Percentiles rank a stretch among this genome's conserved stretches.
Conservation (phyloP, 129 eudicot genomes). For the Lonicera japonica region DNA sequence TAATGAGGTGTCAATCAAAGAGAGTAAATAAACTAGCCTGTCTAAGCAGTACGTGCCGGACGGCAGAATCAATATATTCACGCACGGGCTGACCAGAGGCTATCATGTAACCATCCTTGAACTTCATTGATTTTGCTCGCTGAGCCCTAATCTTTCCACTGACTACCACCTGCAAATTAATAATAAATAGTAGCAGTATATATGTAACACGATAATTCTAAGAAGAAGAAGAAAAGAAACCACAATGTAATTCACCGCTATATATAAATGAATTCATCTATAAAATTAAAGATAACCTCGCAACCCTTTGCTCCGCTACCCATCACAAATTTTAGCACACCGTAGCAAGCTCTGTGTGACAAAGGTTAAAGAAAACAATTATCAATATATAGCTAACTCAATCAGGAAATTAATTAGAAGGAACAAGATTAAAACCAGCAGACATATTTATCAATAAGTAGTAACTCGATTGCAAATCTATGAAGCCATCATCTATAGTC, state of each 20-base stretch:
- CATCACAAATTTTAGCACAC: conserved; percentile 67
- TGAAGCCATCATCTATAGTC: too few species aligned
- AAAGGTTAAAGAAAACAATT: too few species aligned
- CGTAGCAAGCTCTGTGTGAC: conserved; percentile 58
- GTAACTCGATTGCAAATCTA: too few species aligned
- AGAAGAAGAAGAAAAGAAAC: background rate
- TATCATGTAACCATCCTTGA: conserved; percentile 76
- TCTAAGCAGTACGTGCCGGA: conserved; percentile 68
- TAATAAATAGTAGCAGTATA: too few species aligned
- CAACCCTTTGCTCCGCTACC: conserved; percentile 79
- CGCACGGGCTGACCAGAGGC: conserved; percentile 74
- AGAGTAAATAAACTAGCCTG: conserved; percentile 48
- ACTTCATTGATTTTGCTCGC: conserved; percentile 77
- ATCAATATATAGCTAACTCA: too few species aligned
- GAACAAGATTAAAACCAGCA: too few species aligned
- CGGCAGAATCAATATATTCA: conserved; percentile 79
- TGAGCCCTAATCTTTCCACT: conserved; percentile 80
- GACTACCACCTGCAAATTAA: conserved; percentile 46
- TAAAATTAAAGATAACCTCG: conserved; percentile 34
- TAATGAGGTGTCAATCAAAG: too few species aligned
- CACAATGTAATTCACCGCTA: too few species aligned
- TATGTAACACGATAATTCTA: too few species aligned
- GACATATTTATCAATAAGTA: too few species aligned
- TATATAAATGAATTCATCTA: too few species aligned
- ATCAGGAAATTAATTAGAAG: too few species aligned